Conservation (phyloP, 345 rosid genomes). For the Gossypium turneri region DNA sequence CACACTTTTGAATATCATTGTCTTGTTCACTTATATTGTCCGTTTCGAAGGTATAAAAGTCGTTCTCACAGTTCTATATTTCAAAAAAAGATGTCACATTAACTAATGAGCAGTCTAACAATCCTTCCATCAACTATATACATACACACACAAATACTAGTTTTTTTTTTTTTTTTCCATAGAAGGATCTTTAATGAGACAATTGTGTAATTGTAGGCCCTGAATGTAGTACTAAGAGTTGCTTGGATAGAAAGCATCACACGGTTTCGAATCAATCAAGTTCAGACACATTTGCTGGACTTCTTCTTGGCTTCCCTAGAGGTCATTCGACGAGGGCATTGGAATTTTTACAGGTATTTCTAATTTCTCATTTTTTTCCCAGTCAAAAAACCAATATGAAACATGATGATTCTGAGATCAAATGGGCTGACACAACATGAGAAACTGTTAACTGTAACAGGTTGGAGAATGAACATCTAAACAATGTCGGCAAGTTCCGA, state of each 20-base stretch:
- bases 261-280: conserved; percentile 38
- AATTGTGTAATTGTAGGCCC: conserved; percentile 39
- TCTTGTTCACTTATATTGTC: too few relatives aligned
- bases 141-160: background rate
- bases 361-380: background rate
- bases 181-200: background rate
- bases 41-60: too few relatives aligned
- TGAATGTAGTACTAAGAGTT: conserved; percentile 70
- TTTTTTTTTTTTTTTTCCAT: background rate
- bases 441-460: conserved; percentile 28
- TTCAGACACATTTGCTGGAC: conserved; percentile 64
- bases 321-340: conserved; percentile 88
- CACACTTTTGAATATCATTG: background rate
- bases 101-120: background rate
- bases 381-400: background rate
- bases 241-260: conserved; percentile 80
- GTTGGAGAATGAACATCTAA: conserved; percentile 90
- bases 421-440: background rate
- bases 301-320: conserved; percentile 85
- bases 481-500: conserved; percentile 76
- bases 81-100: too few relatives aligned
- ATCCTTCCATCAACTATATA: background rate
- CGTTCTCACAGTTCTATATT: too few relatives aligned
- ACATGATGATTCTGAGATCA: background rate
- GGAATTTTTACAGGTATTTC: conserved; percentile 91